phyloP scores from a whole-genome alignment of 768 basidiomycete genomes.

The Podaxis carcinomalis region DNA sequence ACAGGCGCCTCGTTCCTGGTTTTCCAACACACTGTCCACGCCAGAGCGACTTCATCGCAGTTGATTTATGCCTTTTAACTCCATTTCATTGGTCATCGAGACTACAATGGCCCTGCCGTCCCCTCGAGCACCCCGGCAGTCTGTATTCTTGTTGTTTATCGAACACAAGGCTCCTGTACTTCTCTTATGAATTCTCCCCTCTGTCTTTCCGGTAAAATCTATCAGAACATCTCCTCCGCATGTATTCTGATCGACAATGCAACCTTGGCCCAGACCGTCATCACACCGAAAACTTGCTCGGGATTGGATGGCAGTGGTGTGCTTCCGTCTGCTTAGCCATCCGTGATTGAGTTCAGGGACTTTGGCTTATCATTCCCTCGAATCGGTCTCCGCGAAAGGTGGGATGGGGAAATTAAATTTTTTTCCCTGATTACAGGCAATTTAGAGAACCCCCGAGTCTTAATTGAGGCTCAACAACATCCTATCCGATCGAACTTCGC shows the following conservation, averaged over 20 bases:
- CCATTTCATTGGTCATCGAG: neutral
- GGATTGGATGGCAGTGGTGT: neutral
- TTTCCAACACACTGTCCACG: slow-evolving; percentile 8
- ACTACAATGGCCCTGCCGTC: neutral
- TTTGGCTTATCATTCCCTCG: slow-evolving; percentile 4
- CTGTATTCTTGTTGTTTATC: neutral
- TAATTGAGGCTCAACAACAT: slow-evolving; percentile 8
- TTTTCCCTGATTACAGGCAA: neutral
- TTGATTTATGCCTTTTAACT: neutral
- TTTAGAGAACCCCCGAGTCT: neutral
- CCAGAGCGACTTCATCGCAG: neutral
- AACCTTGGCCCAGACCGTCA: slow-evolving; percentile 5
- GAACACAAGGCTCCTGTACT: neutral
- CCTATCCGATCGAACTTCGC: slow-evolving; percentile 10
- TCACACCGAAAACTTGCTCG: neutral
- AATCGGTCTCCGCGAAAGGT: slow-evolving; percentile 19
- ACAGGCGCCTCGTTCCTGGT: slow-evolving; percentile 8
- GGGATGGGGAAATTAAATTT: neutral
- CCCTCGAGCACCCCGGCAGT: neutral
- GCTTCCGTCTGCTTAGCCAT: neutral
- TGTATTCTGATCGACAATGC: slow-evolving; percentile 10
- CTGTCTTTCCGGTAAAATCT: neutral
- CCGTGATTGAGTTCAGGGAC: neutral
- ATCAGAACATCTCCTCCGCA: neutral
- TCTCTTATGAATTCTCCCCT: neutral